Evolutionary conservation across 2,329 filamentous ascomycete genomes (phyloP).

Genomic region (Didymella arachidicola): DNA sequence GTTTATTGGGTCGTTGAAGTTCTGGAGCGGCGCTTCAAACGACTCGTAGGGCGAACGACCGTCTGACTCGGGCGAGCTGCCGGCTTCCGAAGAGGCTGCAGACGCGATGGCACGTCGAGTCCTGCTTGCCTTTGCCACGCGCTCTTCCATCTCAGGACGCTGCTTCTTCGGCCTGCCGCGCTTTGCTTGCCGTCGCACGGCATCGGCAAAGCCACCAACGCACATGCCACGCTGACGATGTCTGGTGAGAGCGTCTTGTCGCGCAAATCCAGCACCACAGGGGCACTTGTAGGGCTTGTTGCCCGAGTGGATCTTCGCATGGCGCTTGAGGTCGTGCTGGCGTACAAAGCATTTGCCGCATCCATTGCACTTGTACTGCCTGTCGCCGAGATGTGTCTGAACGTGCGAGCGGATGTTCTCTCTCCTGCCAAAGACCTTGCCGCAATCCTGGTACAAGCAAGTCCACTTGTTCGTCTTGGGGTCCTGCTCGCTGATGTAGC

Average conservation of each 20-base stretch:
- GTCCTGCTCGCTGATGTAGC: conserved; percentile 58
- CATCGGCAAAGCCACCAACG: conserved; percentile 88
- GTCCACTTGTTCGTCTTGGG: conserved; percentile 55
- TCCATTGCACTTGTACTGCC: conserved; percentile 91
- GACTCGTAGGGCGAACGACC: conserved; percentile 38
- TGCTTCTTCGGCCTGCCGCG: conserved; percentile 71
- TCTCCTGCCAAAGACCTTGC: conserved; percentile 92
- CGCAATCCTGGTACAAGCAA: conserved; percentile 71
- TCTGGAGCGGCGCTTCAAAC: conserved; percentile 37
- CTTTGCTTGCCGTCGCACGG: conserved; percentile 71
- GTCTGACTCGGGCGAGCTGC: conserved; percentile 45
- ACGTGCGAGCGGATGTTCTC: conserved; percentile 99
- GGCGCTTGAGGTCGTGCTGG: conserved; percentile 95
- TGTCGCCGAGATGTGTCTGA: conserved; percentile 95
- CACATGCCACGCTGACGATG: conserved; percentile 97
- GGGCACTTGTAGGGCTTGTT: conserved; percentile 95
- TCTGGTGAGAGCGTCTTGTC: conserved; percentile 92
- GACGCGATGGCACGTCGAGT: conserved; percentile 55
- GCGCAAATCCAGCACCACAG: conserved; percentile 92
- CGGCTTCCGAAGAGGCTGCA: conserved; percentile 45
- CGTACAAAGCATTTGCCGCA: conserved; percentile 97
- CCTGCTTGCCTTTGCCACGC: conserved; percentile 63
- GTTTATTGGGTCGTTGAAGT: conserved; percentile 41
- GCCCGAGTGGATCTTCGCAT: conserved; percentile 96
- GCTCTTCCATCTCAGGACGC: conserved; percentile 65